Evolutionary conservation across 495 filamentous ascomycete genomes (phyloP).

Genomic region (Physcia stellaris): DNA sequence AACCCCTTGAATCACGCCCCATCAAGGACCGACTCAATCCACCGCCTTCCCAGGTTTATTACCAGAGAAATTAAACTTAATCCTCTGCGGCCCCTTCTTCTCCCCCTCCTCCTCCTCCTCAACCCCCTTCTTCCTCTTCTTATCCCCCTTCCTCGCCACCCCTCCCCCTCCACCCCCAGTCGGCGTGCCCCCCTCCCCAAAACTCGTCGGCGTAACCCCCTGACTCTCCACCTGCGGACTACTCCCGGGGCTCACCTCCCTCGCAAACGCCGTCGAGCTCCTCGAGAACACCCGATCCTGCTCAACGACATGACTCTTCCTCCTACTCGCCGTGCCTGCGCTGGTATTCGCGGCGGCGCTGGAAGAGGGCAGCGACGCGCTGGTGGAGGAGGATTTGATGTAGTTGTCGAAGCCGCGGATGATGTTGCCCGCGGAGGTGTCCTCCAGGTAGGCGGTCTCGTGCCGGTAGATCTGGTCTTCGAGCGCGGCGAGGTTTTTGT

Average conservation of each 20-base stretch:
- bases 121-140: constrained; percentile 31
- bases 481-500: constrained; percentile 47
- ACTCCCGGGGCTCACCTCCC: constrained; percentile 32
- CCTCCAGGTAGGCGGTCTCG: constrained; percentile 82
- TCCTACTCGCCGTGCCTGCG: constrained; percentile 20
- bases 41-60: constrained; percentile 9
- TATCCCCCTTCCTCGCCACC: constrained; percentile 28
- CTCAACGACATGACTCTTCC: constrained; percentile 35
- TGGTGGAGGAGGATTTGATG: constrained; percentile 62
- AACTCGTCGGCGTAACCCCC: constrained; percentile 14
- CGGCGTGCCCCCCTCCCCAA: constrained; percentile 16
- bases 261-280: constrained; percentile 37
- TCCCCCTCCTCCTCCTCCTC: constrained; percentile 26
- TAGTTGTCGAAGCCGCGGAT: constrained; percentile 96
- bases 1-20: too few species aligned
- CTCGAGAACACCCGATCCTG: constrained; percentile 37
- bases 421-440: constrained; percentile 83
- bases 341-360: constrained; percentile 12
- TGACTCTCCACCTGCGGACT: too few species aligned
- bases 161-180: constrained; percentile 11
- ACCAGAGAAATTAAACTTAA: constrained; percentile 37
- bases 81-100: constrained; percentile 32
- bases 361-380: constrained; percentile 16
- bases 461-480: constrained; percentile 78
- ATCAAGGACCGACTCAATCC: constrained; percentile 1